Evolutionary conservation across 2,329 filamentous ascomycete species (phyloP).

Genomic region (Trichoderma polysporum): DNA sequence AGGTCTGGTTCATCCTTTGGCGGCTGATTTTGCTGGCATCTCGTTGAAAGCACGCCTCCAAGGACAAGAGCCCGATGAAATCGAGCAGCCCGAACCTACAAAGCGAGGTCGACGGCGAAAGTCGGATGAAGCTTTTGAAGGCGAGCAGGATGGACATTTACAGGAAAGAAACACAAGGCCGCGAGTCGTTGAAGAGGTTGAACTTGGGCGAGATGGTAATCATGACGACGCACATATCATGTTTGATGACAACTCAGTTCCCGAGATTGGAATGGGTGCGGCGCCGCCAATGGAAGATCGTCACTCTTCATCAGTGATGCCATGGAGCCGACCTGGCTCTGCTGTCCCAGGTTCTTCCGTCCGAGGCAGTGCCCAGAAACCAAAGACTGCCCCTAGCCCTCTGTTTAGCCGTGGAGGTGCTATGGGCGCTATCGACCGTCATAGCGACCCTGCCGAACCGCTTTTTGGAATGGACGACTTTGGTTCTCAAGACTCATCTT

Average conservation of each 20-base stretch:
- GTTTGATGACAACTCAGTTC: conserved; percentile 42
- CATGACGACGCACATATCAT: conserved; percentile 33
- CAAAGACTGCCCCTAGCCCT: conserved; percentile 36
- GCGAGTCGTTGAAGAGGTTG: conserved; percentile 33
- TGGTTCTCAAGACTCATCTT: conserved; percentile 35
- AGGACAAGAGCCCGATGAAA: conserved; percentile 26
- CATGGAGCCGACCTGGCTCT: conserved; percentile 52
- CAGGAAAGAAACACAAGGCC: conserved; percentile 40
- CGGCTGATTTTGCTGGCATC: conserved; percentile 45
- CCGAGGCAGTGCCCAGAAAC: conserved; percentile 42
- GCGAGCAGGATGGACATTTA: conserved; percentile 31
- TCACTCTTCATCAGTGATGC: conserved; percentile 52
- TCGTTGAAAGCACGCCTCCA: conserved; percentile 38
- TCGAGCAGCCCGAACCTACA: conserved; percentile 21
- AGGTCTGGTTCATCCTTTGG: conserved; percentile 44
- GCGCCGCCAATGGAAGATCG: conserved; percentile 66
- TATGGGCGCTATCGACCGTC: conserved; percentile 45
- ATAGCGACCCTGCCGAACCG: conserved; percentile 44
- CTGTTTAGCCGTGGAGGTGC: conserved; percentile 40
- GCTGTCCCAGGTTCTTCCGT: conserved; percentile 47
- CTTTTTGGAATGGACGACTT: conserved; percentile 37
- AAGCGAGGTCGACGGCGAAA: conserved; percentile 41
- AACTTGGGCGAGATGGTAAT: conserved; percentile 31
- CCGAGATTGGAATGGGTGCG: conserved; percentile 71
- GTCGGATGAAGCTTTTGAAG: conserved; percentile 45